Base-by-base conservation (phyloP, 306 rosid species). In the Begonia fuchsioides region DNA sequence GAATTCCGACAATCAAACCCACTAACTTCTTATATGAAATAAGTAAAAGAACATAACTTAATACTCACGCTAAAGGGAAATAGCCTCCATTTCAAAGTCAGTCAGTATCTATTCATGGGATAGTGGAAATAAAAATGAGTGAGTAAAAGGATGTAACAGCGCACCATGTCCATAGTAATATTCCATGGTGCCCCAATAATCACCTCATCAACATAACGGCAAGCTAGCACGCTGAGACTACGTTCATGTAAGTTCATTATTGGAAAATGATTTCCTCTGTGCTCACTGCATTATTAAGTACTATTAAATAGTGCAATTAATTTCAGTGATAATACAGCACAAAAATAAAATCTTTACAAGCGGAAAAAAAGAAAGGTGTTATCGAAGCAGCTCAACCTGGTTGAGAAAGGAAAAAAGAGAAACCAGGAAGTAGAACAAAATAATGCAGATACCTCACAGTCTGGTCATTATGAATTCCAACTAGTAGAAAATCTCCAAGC, bases 101-200 rank as follows among this genome's bases (percentile, higher is more conserved):
- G 32, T 3, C 3, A 7, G 3, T 26, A 3, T 26, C 32, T 26
- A 26, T 26, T 3, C 3, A 26, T 26, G 32, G 32, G 46, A 43
- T 12, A 16, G 15, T 14, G 17, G 15, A 49, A 49, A 39, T 49
- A 11, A 2, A 5, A 9, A 15, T 53, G 15, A 10, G 13, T n/a
- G 44, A 54, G 38, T 18, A 46, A 50, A 38, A 53, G 14, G 18
- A 43, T 60, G 15, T 49, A 15, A 17, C 51, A 47, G 56, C 93
- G 49, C 52, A 92, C 99, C 99, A 92, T 72, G 68, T 92, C 99
- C 50, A 68, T 80, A 48, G 96, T 73, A 64, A 86, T 79, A 71
- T 79, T 79, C 93, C 81, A 86, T 39, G 99, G 99, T 43, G 99
- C 85, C 51, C 99, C 99, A 41, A 92, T 86, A 55, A 92, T 92